phyloP scores from a whole-genome alignment of 148 eudicot species.

The Selenicereus undatus region DNA sequence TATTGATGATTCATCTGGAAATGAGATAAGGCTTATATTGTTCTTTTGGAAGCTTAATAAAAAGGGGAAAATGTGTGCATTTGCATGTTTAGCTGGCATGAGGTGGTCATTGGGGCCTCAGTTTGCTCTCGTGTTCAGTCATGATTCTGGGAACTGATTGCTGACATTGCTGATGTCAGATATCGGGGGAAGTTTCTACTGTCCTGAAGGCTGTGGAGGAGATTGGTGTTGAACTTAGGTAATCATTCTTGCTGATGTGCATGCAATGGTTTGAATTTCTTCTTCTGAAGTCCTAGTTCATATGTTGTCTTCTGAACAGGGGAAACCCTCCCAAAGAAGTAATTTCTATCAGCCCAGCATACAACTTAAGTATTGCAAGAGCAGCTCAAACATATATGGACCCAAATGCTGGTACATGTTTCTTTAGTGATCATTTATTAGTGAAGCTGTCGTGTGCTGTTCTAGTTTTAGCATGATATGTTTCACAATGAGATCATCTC shows the following conservation, averaged over 20 bases:
- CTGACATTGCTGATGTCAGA: conserved; percentile 38
- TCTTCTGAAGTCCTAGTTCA: neutral
- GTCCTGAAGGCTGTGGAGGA: conserved; percentile 83
- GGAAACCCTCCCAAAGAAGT: conserved; percentile 84
- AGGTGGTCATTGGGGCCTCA: neutral
- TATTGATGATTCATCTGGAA: neutral
- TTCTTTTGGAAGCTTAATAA: neutral
- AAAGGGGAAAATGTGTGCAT: neutral
- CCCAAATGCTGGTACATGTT: conserved; percentile 67
- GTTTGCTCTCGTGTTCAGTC: conserved; percentile 8
- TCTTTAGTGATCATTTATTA: conserved; percentile 12
- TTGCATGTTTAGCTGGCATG: conserved; percentile 3
- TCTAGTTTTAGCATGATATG: conserved; percentile 19
- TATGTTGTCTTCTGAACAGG: conserved; percentile 34
- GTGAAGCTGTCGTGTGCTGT: conserved; percentile 20
- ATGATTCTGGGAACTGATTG: conserved; percentile 15
- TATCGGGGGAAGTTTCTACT: conserved; percentile 74
- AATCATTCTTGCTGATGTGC: neutral
- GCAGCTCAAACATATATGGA: conserved; percentile 56
- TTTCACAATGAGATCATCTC: conserved; percentile 30
- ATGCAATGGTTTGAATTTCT: neutral
- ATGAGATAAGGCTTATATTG: neutral
- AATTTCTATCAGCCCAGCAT: conserved; percentile 77
- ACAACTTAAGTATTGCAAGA: conserved; percentile 49
- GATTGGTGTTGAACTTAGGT: conserved; percentile 85